Base-by-base conservation (phyloP, 805 yeast species). In the Saccharomycopsis fermentans region DNA sequence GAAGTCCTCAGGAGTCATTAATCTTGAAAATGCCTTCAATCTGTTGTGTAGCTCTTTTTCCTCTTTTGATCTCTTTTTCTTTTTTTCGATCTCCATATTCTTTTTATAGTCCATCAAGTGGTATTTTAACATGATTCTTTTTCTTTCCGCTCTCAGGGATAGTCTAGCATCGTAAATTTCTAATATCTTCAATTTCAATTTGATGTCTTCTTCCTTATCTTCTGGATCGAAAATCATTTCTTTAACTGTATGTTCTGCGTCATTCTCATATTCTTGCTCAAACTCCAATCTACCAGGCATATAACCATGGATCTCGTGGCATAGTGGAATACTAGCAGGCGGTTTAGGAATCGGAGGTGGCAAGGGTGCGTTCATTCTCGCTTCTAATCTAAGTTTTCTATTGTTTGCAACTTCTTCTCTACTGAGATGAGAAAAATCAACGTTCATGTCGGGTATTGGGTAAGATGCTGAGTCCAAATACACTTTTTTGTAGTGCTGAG, bases 221-320 rank as follows among this genome's bases (percentile, higher is more conserved):
- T 92, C 98, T 0, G 92, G 88, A 66, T 94, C 98, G 67, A 95
- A 94, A 1, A 86, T 80, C 96, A 94, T 89, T 69, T 94, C 99
- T 68, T 94, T 94, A 19, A 94, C 89, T 0, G 94, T 84, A 58
- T 86, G 77, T 71, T 94, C 99, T 0, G 99, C 98, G 58, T 94
- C 99, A 66, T 94, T 94, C 69, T 94, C 99, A 43, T 87, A 90
- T 70, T 94, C 99, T 60, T 86, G 89, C 67, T 94, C 99, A 70
- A 94, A 94, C 70, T 94, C 99, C 62, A 94, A 75, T 67, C 99
- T 82, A 50, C 98, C 99, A 43, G 99, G 99, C 99, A 94, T 94
- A 69, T 84, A 94, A 2, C 97, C 97, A 70, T 94, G 98, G 62
- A 94, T 82, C 67, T 95, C 98, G 68, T 95, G 97, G 73, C 98